Percentiles rank a stretch among this genome's conserved stretches.
phyloP scores from a whole-genome alignment of 306 rosid genomes.

The Prunus kanzakura region DNA sequence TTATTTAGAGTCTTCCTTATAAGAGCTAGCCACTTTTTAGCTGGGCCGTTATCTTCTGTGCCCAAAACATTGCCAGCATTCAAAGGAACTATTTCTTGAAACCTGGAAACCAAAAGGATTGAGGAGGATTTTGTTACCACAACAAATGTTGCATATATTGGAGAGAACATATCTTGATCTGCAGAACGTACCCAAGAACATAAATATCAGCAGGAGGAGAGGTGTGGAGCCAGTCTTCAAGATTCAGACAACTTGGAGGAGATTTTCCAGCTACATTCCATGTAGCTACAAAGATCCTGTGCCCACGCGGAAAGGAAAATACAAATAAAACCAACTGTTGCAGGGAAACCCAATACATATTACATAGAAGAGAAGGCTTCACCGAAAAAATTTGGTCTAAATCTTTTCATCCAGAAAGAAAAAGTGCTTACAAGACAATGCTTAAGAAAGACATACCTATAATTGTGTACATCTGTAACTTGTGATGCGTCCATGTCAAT shows the following conservation, averaged over 20 bases:
- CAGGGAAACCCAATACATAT: not conserved
- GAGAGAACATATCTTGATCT: conserved; percentile 5
- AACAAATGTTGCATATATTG: conserved; percentile 1
- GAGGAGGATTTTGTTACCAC: conserved; percentile 13
- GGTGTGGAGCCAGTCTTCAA: conserved; percentile 98
- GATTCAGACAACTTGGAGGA: conserved; percentile 77
- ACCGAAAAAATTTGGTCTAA: not conserved
- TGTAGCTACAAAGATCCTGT: conserved; percentile 81
- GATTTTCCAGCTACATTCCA: conserved; percentile 99
- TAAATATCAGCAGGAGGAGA: conserved; percentile 94
- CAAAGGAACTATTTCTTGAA: conserved; percentile 97
- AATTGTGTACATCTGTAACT: conserved; percentile 67
- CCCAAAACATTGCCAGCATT: conserved; percentile 99
- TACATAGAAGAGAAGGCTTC: not conserved
- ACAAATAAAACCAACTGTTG: conserved; percentile 13
- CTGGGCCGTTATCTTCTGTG: conserved; percentile 96
- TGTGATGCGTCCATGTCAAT: conserved; percentile 62
- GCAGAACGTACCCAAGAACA: conserved; percentile 74
- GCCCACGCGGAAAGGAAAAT: conserved; percentile 16
- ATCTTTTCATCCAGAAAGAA: conserved; percentile 1
- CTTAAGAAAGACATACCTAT: conserved; percentile 45
- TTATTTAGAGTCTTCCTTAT: conserved; percentile 82
- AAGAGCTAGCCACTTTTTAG: conserved; percentile 89
- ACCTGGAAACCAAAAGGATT: conserved; percentile 45
- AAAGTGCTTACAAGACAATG: conserved; percentile 11